A percentile compares a stretch with the other conserved stretches of the same genome.
These are phyloP conservation scores for Anthracocystis walkeri DNA, from an alignment of 1,284 basidiomycete genomes.

Conservation along the genomic window DNA sequence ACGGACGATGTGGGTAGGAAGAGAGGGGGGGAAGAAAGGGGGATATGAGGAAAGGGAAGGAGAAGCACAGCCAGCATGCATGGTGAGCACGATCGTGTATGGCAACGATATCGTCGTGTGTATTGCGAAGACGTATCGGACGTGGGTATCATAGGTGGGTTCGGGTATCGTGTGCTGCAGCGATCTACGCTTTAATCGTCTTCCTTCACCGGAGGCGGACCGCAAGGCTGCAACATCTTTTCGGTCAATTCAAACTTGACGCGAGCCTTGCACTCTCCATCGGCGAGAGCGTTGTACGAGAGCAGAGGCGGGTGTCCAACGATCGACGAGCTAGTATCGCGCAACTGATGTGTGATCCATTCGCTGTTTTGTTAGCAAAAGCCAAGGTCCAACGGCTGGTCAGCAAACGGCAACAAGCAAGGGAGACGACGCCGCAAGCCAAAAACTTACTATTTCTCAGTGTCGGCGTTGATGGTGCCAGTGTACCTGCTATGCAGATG, in stretches of 20 bases:
- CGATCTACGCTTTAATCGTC: constrained; percentile 74
- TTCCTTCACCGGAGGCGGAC: constrained; percentile 91
- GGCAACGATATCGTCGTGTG: not conserved
- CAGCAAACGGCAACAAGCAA: constrained; percentile 7
- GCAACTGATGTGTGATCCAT: constrained; percentile 96
- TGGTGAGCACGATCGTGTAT: not conserved
- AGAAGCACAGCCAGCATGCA: constrained; percentile 4
- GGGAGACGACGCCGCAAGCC: constrained; percentile 3
- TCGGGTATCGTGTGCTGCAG: constrained; percentile 21
- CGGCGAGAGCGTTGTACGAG: constrained; percentile 90
- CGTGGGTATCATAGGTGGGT: constrained; percentile 14
- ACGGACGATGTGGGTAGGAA: not conserved
- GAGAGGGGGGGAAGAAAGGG: not conserved
- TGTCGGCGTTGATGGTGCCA: constrained; percentile 75
- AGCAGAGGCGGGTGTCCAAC: constrained; percentile 88
- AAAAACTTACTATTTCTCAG: constrained; percentile 63
- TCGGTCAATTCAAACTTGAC: constrained; percentile 81
- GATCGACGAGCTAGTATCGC: constrained; percentile 91
- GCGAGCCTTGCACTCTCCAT: constrained; percentile 88
- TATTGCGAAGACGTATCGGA: constrained; percentile 21
- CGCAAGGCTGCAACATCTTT: constrained; percentile 98
- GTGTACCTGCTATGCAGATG: constrained; percentile 90
- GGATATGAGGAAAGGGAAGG: not conserved
- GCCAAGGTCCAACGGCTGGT: constrained; percentile 7
- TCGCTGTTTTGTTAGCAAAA: constrained; percentile 76